Percentiles rank a stretch among this genome's conserved stretches.
These are phyloP conservation scores for Suillus plorans DNA, from an alignment of 768 basidiomycete species.

Conservation along the genomic window DNA sequence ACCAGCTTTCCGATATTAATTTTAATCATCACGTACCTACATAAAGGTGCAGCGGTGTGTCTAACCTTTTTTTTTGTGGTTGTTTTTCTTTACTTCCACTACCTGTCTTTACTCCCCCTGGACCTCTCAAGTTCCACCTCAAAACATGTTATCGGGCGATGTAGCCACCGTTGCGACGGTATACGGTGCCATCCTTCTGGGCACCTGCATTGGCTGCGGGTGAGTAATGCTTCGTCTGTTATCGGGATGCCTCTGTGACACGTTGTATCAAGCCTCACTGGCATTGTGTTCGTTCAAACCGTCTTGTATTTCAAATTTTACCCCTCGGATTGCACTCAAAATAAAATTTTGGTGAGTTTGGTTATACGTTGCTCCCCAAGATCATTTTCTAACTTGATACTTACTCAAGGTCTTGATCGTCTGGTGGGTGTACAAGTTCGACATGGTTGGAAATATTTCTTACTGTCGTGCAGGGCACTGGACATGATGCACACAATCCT, in stretches of 20 bases:
- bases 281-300: conserved; percentile 31
- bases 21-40: conserved; percentile 31
- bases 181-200: conserved; percentile 32
- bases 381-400: not conserved
- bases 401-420: conserved; percentile 24
- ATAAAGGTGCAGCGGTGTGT: conserved; percentile 16
- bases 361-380: not conserved
- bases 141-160: conserved; percentile 26
- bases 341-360: conserved; percentile 27
- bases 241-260: conserved; percentile 1
- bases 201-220: conserved; percentile 31
- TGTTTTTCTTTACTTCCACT: conserved; percentile 22
- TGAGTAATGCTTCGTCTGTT: conserved; percentile 8
- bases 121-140: not conserved
- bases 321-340: conserved; percentile 24
- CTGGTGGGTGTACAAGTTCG: conserved; percentile 12
- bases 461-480: conserved; percentile 14
- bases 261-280: conserved; percentile 23
- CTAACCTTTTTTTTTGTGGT: not conserved
- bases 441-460: not conserved
- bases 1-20: conserved; percentile 23
- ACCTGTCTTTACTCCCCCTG: conserved; percentile 27
- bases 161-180: conserved; percentile 30
- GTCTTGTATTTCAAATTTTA: conserved; percentile 32
- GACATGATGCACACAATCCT: conserved; percentile 30